phyloP scores from a whole-genome alignment of 176 grass and related monocot species.

The Areca catechu region DNA sequence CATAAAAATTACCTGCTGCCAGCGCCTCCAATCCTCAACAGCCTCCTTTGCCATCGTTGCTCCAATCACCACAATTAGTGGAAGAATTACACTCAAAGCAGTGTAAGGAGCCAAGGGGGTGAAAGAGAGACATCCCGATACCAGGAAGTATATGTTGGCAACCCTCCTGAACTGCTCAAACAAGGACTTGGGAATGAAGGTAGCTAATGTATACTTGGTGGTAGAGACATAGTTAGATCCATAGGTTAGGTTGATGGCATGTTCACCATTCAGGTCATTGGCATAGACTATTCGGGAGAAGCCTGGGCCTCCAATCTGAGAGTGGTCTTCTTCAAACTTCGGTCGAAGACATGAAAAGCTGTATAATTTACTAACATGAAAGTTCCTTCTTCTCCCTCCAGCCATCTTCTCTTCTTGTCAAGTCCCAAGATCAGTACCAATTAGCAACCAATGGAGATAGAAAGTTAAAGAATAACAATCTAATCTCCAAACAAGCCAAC shows the following conservation, averaged over 20 bases:
- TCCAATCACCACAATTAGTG: constrained; percentile 55
- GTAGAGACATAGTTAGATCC: constrained; percentile 55
- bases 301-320: constrained; percentile 45
- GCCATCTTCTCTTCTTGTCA: constrained; percentile 5
- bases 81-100: constrained; percentile 49
- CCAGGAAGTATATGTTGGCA: constrained; percentile 91
- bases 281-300: constrained; percentile 78
- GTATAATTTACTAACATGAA: constrained; percentile 49
- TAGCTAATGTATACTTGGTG: constrained; percentile 62
- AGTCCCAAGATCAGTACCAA: too few relatives aligned
- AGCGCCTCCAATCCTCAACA: constrained; percentile 84
- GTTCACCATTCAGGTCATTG: constrained; percentile 36
- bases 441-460: too few relatives aligned
- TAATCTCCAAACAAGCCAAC: too few relatives aligned
- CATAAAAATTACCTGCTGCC: constrained; percentile 66
- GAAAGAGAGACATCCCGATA: constrained; percentile 66
- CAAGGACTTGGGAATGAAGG: constrained; percentile 88
- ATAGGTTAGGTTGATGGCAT: constrained; percentile 35
- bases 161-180: constrained; percentile 99
- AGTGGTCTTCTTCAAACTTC: constrained; percentile 46
- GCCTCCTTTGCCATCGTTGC: constrained; percentile 93
- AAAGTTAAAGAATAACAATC: too few relatives aligned
- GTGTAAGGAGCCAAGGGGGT: constrained; percentile 72
- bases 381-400: constrained; percentile 34
- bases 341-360: constrained; percentile 43